Evolutionary conservation across 345 rosid species (phyloP), one percentile per base, ranked within the genome.

Genomic region (Rhizophora apiculata): DNA sequence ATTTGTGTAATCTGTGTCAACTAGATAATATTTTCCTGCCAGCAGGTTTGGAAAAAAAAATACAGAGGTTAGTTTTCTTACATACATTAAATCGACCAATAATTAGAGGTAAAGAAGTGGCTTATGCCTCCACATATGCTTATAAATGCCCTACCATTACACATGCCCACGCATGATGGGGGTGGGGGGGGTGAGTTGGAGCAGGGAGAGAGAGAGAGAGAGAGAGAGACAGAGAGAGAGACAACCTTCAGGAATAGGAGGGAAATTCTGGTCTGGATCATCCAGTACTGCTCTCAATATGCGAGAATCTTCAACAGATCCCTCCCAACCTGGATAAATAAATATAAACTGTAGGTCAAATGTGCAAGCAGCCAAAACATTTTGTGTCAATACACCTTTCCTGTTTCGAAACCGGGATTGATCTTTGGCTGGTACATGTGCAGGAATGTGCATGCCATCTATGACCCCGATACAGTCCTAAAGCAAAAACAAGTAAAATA

Each of bases 311-410:
- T 84, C 78, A 58, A 72, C 87, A 67, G 96, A 85, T 43, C 97
- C 96, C 85, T 89, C 97, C 97, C 94, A 86, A 68, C 96, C 93
- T 0, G 96, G 87, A 74, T 83, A 89, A 65, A 91, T 75, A 74
- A 85, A 89, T 68, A 91, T 84, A 68, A 91, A 89, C 82, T 82
- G 88, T 65, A 84, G 74, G 78, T 91, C 91, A 69, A 89, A 87
- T 26, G 87, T 86, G 82, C 97, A 87, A 53, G 93, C 97, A 60
- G 88, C 96, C 80, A 89, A 85, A 69, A 89, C 82, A 68, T 87
- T 92, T 67, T 89, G 97, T 0, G 89, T 80, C 39, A 89, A 73
- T 66, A 79, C 37, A 26, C 97, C 96, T 69, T 85, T 85, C 82
- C 62, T 84, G 57, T 89, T 87, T 39, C 87, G 88, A 71, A 89